Conservation (phyloP, 2,329 filamentous ascomycete genomes). For the Cytospora mali region DNA sequence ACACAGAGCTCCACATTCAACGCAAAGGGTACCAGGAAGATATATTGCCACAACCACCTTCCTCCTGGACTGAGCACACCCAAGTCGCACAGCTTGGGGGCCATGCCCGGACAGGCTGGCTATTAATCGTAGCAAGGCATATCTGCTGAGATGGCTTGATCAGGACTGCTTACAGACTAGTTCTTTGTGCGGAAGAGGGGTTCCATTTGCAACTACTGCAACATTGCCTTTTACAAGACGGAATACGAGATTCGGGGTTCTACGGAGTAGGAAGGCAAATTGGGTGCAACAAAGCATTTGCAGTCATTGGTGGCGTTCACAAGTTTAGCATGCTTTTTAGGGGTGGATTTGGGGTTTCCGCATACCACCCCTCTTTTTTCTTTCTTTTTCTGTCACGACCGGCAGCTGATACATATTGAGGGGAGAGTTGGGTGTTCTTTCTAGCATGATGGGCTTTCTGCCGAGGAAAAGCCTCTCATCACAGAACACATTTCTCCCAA, state of each 20-base stretch:
- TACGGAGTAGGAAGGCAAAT: conserved; percentile 4
- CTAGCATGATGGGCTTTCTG: conserved; percentile 2
- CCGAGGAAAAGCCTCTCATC: not conserved
- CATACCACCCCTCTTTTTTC: too few relatives aligned
- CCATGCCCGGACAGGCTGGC: conserved; percentile 59
- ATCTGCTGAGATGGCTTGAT: not conserved
- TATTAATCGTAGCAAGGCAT: conserved; percentile 42
- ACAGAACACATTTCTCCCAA: not conserved
- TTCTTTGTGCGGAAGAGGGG: not conserved
- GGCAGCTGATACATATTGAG: not conserved
- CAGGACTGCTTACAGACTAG: not conserved
- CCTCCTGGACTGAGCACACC: conserved; percentile 49
- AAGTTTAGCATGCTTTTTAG: not conserved
- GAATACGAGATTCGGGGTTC: not conserved
- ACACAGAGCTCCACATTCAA: conserved; percentile 55
- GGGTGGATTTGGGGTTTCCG: not conserved
- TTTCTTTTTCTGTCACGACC: not conserved
- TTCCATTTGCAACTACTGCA: not conserved
- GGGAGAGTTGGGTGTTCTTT: conserved; percentile 8
- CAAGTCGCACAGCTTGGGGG: conserved; percentile 49
- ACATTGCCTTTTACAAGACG: not conserved
- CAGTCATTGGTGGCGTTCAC: conserved; percentile 15
- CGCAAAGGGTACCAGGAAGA: conserved; percentile 49
- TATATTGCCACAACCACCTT: conserved; percentile 62
- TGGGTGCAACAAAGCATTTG: conserved; percentile 9